A percentile compares a stretch with the other conserved stretches of the same genome.
These are phyloP conservation scores for Pseudocercospora macadamiae DNA, from an alignment of 2,329 filamentous ascomycete genomes.

Conservation along the genomic window DNA sequence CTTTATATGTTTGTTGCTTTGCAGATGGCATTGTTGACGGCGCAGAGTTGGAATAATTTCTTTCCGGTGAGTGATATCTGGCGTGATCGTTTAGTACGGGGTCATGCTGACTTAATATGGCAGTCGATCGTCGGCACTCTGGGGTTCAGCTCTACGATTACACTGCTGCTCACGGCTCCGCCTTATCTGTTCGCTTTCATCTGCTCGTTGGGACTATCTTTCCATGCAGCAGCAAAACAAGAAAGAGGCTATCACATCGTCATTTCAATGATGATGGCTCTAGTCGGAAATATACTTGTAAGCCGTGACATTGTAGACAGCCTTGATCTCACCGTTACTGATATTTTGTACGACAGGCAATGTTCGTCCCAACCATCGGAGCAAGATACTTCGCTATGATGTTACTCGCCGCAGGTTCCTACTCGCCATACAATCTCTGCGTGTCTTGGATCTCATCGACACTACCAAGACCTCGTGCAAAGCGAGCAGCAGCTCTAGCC, in stretches of 20 bases:
- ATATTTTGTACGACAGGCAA: not conserved
- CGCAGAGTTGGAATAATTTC: not conserved
- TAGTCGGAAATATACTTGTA: not conserved
- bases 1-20: conserved; percentile 24
- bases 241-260: not conserved
- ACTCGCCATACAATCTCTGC: not conserved
- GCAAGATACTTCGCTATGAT: not conserved
- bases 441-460: not conserved
- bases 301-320: not conserved
- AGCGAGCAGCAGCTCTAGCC: not conserved
- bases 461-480: not conserved
- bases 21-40: not conserved
- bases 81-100: not conserved
- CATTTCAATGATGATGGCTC: not conserved
- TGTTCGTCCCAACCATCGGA: not conserved
- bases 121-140: conserved; percentile 1
- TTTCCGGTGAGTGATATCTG: not conserved
- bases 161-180: conserved; percentile 54
- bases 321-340: not conserved
- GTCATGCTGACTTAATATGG: not conserved
- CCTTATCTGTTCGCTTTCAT: conserved; percentile 59
- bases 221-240: not conserved
- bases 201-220: not conserved
- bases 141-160: not conserved
- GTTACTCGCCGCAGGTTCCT: not conserved